Conservation (phyloP, 306 rosid species). For the Cucurbita argyrosperma region DNA sequence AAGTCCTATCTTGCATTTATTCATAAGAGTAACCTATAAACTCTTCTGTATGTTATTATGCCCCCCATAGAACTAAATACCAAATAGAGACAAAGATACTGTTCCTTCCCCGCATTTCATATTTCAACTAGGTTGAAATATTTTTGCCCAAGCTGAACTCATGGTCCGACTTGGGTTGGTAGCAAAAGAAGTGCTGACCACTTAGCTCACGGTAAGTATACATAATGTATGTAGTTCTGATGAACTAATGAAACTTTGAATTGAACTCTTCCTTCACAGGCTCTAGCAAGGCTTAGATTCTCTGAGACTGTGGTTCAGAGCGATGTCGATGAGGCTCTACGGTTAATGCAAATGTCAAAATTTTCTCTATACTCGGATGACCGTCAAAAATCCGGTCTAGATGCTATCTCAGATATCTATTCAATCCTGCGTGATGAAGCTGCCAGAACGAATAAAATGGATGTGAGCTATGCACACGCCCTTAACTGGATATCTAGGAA, state of each 20-base stretch:
- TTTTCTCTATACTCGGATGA: conserved; percentile 91
- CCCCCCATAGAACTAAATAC: not conserved
- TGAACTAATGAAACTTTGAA: not conserved
- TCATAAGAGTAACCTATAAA: not conserved
- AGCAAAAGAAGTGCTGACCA: not conserved
- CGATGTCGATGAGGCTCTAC: conserved; percentile 90
- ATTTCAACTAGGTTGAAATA: not conserved
- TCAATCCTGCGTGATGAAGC: conserved; percentile 94
- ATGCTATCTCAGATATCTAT: conserved; percentile 88
- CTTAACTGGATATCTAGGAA: conserved; percentile 94
- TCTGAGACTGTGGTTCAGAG: conserved; percentile 86
- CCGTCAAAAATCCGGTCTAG: conserved; percentile 87
- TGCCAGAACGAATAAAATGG: conserved; percentile 51
- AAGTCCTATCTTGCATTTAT: conserved; percentile 14
- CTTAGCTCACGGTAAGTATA: not conserved
- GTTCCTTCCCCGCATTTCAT: not conserved
- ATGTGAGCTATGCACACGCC: conserved; percentile 79
- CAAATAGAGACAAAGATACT: not conserved
- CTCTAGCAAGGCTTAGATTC: conserved; percentile 86
- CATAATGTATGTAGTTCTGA: not conserved
- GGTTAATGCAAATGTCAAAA: conserved; percentile 98
- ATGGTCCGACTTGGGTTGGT: not conserved
- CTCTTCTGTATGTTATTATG: not conserved
- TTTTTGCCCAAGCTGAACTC: not conserved
- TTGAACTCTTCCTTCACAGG: conserved; percentile 31